Percentiles rank a stretch among this genome's conserved stretches.
Conservation (phyloP, 202 grass and related monocot genomes). For the Brachypodium distachyon region DNA sequence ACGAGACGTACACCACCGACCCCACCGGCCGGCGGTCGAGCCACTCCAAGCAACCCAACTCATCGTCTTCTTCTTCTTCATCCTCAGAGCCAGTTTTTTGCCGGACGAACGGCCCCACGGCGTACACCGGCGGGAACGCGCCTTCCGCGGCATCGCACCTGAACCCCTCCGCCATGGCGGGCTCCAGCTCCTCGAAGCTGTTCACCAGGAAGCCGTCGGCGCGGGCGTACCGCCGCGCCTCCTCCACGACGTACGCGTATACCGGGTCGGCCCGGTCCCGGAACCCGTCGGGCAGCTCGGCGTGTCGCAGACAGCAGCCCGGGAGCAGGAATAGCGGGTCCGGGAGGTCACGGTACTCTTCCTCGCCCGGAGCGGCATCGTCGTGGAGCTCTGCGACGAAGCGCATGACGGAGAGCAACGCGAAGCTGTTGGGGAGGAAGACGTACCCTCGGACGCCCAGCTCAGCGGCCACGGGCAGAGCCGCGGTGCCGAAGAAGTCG, state of each 20-base stretch:
- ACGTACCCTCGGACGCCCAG: slow-evolving; percentile 30
- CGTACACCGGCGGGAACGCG: slow-evolving; percentile 28
- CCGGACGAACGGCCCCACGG: slow-evolving; percentile 29
- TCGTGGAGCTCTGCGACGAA: background rate
- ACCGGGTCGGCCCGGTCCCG: background rate
- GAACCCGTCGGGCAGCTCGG: slow-evolving; percentile 14
- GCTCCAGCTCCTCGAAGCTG: slow-evolving; percentile 43
- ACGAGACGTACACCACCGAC: slow-evolving; percentile 38
- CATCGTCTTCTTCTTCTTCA: background rate
- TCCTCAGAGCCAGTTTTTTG: background rate
- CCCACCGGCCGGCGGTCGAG: slow-evolving; percentile 24
- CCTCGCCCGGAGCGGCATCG: background rate
- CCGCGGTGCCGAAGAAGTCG: slow-evolving; percentile 37
- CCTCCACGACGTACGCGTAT: slow-evolving; percentile 9
- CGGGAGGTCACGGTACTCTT: slow-evolving; percentile 32
- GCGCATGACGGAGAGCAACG: slow-evolving; percentile 27
- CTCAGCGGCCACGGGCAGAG: slow-evolving; percentile 35
- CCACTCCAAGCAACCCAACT: slow-evolving; percentile 28
- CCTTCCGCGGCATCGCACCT: background rate
- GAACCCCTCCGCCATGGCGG: background rate
- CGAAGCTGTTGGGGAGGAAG: slow-evolving; percentile 43
- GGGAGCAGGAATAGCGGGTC: slow-evolving; percentile 19
- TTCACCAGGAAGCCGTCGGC: slow-evolving; percentile 43
- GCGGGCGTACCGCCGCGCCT: slow-evolving; percentile 2
- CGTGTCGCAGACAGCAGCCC: slow-evolving; percentile 23